These are phyloP conservation scores for Fremontodendron californicum DNA, from an alignment of 345 rosid species.

Conservation along the genomic window DNA sequence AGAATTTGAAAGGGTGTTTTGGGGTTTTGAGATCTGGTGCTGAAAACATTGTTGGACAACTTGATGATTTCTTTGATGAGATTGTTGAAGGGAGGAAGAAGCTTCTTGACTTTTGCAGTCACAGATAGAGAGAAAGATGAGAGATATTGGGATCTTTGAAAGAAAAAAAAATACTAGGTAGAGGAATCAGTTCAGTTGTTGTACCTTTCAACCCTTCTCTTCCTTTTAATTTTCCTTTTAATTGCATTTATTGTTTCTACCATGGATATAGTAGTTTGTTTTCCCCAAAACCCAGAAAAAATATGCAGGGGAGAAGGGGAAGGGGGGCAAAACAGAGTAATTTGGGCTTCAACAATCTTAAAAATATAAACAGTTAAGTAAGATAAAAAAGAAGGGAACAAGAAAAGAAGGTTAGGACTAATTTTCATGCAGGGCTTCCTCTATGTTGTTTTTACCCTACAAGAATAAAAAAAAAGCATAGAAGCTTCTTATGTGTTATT, in stretches of 20 bases:
- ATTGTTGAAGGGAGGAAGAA: conserved; percentile 94
- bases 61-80: conserved; percentile 96
- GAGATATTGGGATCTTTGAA: conserved; percentile 13
- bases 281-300: neutral
- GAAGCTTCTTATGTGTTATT: conserved; percentile 20
- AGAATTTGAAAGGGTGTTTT: conserved; percentile 50
- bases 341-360: neutral
- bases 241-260: conserved; percentile 7
- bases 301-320: neutral
- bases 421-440: conserved; percentile 6
- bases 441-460: neutral
- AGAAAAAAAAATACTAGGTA: conserved; percentile 12
- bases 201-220: conserved; percentile 28
- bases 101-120: conserved; percentile 91
- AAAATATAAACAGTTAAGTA: neutral
- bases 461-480: neutral
- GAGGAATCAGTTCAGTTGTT: conserved; percentile 30
- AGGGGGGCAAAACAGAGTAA: neutral
- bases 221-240: neutral
- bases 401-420: neutral
- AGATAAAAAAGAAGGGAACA: neutral
- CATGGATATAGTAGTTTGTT: neutral
- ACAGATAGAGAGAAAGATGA: conserved; percentile 32
- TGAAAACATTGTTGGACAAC: conserved; percentile 59
- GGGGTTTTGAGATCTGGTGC: conserved; percentile 71